Evolutionary conservation across 352 stramenopile genomes (phyloP).

Genomic region (Pseudoperonospora humuli): DNA sequence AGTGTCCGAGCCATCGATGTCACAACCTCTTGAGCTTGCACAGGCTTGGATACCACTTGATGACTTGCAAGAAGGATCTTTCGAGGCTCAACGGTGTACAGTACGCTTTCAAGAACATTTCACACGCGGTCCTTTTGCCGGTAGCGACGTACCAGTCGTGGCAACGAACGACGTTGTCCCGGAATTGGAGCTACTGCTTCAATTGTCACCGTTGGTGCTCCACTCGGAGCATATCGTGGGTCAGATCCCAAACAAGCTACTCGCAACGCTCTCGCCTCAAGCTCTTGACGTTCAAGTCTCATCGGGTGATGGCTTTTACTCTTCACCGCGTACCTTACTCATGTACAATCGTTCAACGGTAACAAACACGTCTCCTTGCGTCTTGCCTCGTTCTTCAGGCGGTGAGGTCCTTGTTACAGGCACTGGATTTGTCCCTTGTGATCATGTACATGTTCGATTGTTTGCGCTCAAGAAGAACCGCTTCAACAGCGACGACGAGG

Average conservation of each 20-base stretch:
- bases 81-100: constrained; percentile 14
- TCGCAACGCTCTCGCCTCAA: constrained; percentile 23
- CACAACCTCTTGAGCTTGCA: constrained; percentile 36
- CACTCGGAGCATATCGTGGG: constrained; percentile 33
- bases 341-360: constrained; percentile 43
- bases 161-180: constrained; percentile 1
- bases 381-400: constrained; percentile 49
- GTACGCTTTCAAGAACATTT: constrained; percentile 48
- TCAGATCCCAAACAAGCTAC: constrained; percentile 15
- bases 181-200: constrained; percentile 52
- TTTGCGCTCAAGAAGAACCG: constrained; percentile 33
- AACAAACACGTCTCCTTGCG: constrained; percentile 29
- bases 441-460: constrained; percentile 32
- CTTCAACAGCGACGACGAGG: constrained; percentile 22
- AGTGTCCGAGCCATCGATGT: constrained; percentile 26
- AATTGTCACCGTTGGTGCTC: constrained; percentile 49
- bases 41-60: constrained; percentile 30
- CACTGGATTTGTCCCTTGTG: constrained; percentile 34
- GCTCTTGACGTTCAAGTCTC: constrained; percentile 50
- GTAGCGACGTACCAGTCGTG: neutral
- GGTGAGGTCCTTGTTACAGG: constrained; percentile 43
- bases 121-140: constrained; percentile 20
- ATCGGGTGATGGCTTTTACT: constrained; percentile 51
- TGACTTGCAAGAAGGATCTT: constrained; percentile 32
- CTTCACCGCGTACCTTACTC: constrained; percentile 27